Percentiles rank a stretch among this genome's conserved stretches.
phyloP scores from a whole-genome alignment of 2,329 filamentous ascomycete species.

The Colletotrichum brevisporum region DNA sequence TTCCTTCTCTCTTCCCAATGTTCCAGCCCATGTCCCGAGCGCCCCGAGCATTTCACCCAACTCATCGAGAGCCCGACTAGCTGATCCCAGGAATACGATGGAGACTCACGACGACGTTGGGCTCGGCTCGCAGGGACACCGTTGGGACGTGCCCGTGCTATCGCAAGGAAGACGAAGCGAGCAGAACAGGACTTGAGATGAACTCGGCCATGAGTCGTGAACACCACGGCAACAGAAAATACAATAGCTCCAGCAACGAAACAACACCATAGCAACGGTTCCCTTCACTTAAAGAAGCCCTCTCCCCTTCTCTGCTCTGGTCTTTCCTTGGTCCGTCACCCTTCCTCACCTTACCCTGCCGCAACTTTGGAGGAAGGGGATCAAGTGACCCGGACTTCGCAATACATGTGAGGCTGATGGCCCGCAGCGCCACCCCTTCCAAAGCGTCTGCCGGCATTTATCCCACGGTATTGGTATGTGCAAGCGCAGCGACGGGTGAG shows the following conservation, averaged over 20 bases:
- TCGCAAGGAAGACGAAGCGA: not conserved
- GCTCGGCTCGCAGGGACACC: slow-evolving; percentile 33
- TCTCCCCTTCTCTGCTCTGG: not conserved
- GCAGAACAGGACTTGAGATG: slow-evolving; percentile 25
- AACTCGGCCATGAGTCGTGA: slow-evolving; percentile 34
- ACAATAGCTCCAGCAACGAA: not conserved
- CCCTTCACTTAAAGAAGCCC: slow-evolving; percentile 9
- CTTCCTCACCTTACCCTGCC: slow-evolving; percentile 35
- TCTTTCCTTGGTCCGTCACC: not conserved
- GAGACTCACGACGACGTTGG: slow-evolving; percentile 17
- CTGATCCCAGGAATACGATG: not conserved
- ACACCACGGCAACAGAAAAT: slow-evolving; percentile 4
- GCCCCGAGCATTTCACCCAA: not conserved
- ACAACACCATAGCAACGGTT: not conserved
- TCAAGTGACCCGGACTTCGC: slow-evolving; percentile 23
- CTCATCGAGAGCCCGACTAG: not conserved
- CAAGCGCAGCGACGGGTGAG: slow-evolving; percentile 1
- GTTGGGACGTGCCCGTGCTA: slow-evolving; percentile 17
- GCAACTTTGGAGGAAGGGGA: not conserved
- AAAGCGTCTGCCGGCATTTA: not conserved
- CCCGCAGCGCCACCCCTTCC: slow-evolving; percentile 21
- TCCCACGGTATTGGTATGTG: not conserved
- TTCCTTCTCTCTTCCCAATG: not conserved
- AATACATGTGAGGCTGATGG: slow-evolving; percentile 15
- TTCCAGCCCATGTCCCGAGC: not conserved